Evolutionary conservation across 2,329 filamentous ascomycete species (phyloP).

Genomic region (Phaeophleospora eucalypticola): DNA sequence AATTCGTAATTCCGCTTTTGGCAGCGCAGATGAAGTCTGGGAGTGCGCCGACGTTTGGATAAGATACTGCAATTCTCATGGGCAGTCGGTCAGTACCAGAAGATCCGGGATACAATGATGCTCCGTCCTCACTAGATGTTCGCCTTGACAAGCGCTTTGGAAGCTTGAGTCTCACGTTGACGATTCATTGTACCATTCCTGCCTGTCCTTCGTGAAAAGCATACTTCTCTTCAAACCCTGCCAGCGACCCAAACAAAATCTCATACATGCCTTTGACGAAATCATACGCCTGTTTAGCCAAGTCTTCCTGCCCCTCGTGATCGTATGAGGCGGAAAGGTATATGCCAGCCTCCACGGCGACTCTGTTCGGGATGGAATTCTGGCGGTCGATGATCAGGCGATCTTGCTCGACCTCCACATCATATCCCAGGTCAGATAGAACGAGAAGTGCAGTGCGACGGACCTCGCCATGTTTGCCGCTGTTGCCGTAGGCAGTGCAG

Average conservation of each 20-base stretch:
- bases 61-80: too few relatives aligned
- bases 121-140: too few relatives aligned
- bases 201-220: not conserved
- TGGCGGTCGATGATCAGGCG: slow-evolving; percentile 4
- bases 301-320: slow-evolving; percentile 1
- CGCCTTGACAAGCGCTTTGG: too few relatives aligned
- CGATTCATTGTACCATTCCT: not conserved
- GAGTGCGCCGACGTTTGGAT: too few relatives aligned
- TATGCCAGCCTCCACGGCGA: slow-evolving; percentile 13
- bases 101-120: too few relatives aligned
- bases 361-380: slow-evolving; percentile 1
- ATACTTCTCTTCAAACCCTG: slow-evolving; percentile 10
- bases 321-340: slow-evolving; percentile 6
- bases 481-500: slow-evolving; percentile 10
- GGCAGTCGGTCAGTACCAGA: too few relatives aligned
- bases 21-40: too few relatives aligned
- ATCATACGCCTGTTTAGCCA: slow-evolving; percentile 9
- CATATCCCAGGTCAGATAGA: slow-evolving; percentile 14
- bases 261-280: slow-evolving; percentile 16
- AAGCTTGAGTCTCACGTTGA: too few relatives aligned
- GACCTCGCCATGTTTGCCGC: slow-evolving; percentile 1
- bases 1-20: too few relatives aligned
- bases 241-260: slow-evolving; percentile 9
- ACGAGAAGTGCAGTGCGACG: slow-evolving; percentile 3
- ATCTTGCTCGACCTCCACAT: slow-evolving; percentile 3